Percentiles rank a stretch among this genome's conserved stretches.
Conservation (phyloP, 805 yeast genomes). For the Candida andamanensis region DNA sequence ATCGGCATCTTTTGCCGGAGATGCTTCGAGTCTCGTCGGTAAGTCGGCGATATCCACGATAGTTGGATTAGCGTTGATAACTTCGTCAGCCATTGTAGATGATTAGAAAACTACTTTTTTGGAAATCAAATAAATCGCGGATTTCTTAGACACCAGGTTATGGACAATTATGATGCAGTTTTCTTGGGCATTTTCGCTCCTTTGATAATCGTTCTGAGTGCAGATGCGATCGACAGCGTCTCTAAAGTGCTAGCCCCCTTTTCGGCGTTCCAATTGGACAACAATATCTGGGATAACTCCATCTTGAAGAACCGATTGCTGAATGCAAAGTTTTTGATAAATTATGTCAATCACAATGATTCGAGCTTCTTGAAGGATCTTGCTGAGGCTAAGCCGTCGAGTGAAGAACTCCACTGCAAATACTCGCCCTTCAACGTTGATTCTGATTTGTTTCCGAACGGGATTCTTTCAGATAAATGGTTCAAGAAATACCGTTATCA, state of each 20-base stretch:
- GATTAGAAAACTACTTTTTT: too few species aligned
- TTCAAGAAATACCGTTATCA: slow-evolving; percentile 26
- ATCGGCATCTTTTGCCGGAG: neutral
- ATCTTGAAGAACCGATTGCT: slow-evolving; percentile 32
- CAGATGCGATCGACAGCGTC: slow-evolving; percentile 2
- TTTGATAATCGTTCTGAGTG: slow-evolving; percentile 15
- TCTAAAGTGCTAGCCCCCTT: neutral
- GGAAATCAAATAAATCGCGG: neutral
- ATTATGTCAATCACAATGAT: slow-evolving; percentile 8
- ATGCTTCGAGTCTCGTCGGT: slow-evolving; percentile 54
- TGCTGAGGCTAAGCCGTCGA: slow-evolving; percentile 2
- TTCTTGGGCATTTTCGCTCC: slow-evolving; percentile 35
- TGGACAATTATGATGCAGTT: slow-evolving; percentile 29
- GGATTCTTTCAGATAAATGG: slow-evolving; percentile 30
- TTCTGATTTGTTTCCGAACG: slow-evolving; percentile 26
- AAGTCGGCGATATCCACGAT: slow-evolving; percentile 69
- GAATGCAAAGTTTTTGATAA: slow-evolving; percentile 27
- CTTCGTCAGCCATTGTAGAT: slow-evolving; percentile 11
- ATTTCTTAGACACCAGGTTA: slow-evolving; percentile 11
- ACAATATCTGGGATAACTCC: slow-evolving; percentile 34
- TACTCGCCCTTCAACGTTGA: slow-evolving; percentile 33
- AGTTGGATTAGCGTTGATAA: slow-evolving; percentile 85
- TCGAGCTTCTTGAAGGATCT: neutral
- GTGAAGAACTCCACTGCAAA: slow-evolving; percentile 23
- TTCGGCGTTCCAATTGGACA: slow-evolving; percentile 2